Base-by-base conservation (phyloP, 805 yeast genomes). In the Priceomyces carsonii region DNA sequence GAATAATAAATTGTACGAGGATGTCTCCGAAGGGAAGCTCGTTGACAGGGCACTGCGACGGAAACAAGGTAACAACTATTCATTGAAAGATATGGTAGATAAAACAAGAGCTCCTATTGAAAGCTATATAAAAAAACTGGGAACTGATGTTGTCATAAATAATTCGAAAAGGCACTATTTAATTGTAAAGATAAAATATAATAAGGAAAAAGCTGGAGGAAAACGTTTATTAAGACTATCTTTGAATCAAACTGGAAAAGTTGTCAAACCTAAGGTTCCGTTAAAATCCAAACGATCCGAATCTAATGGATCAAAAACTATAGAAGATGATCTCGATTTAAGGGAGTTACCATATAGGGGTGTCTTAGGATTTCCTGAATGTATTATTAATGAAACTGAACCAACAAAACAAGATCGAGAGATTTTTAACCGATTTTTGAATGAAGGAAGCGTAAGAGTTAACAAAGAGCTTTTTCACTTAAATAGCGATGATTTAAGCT, bases 321-420 rank as follows among this genome's bases (percentile, higher is more conserved):
- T 6, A n/a, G 19, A 21, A 6, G 27, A 27, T 6, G 22, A 16
- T 3, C 28, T 32, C 10, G 26, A 22, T n/a, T 64, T 67, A n/a
- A 57, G 65, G 30, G 83, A 81, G 36, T 50, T 79, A 18, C 93
- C 95, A 0, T 85, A 75, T 45, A 63, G 82, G 32, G 93, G 93
- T 0, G 72, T 84, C 0, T 59, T 85, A 13, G 57, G 70, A 13
- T 75, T 75, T 45, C 71, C 75, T 14, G 79, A 82, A 28, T 79
- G 82, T 22, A 73, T 70, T 18, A 83, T 87, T 1, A 64, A 65
- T 33, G 62, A 69, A 41, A 83, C 93, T 0, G 71, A 73, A 26
- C 95, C 95, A 0, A 71, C 71, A 1, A 47, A 50, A 4, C 49
- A 59, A 3, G 89, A 82, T 50, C 59, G 79, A 10, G 55, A 54